These are phyloP conservation scores for Auriculariales sp. DNA, from an alignment of 768 basidiomycete genomes.

Conservation along the genomic window DNA sequence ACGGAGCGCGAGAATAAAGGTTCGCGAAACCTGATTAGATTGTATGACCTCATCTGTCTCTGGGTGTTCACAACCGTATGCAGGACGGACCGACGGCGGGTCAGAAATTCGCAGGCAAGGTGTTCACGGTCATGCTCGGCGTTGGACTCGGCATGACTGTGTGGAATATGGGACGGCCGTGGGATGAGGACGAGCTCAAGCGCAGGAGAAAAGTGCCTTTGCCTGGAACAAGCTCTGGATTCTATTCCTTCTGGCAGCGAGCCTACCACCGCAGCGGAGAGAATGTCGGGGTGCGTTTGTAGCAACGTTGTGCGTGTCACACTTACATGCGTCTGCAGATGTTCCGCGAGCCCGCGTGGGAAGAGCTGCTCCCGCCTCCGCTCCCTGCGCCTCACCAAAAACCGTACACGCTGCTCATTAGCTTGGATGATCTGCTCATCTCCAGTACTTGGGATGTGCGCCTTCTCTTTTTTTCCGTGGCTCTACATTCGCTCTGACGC, in stretches of 20 bases:
- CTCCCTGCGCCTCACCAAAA: conserved; percentile 71
- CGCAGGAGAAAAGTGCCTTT: conserved; percentile 44
- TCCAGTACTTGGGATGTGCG: conserved; percentile 93
- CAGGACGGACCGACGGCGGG: not conserved
- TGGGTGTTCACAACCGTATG: no score
- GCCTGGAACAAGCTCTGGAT: conserved; percentile 1
- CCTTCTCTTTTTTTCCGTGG: not conserved
- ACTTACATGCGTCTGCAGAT: conserved; percentile 31
- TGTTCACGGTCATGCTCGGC: conserved; percentile 21
- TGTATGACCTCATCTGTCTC: no score
- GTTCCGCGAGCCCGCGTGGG: conserved; percentile 89
- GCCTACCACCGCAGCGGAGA: conserved; percentile 47
- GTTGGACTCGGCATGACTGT: conserved; percentile 42
- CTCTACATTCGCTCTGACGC: not conserved
- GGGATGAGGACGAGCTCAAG: conserved; percentile 59
- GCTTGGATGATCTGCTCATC: conserved; percentile 82
- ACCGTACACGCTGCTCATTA: conserved; percentile 83
- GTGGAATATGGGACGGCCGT: conserved; percentile 62
- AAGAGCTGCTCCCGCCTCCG: conserved; percentile 80
- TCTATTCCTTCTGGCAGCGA: conserved; percentile 45
- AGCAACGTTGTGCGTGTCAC: not conserved
- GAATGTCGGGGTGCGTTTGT: conserved; percentile 47
- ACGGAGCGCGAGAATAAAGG: no score
- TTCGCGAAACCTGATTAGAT: no score
- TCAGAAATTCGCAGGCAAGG: not conserved